These are phyloP conservation scores for Cokeromyces recurvatus DNA, from an alignment of 371 early-diverging fungal genomes.

Conservation along the genomic window DNA sequence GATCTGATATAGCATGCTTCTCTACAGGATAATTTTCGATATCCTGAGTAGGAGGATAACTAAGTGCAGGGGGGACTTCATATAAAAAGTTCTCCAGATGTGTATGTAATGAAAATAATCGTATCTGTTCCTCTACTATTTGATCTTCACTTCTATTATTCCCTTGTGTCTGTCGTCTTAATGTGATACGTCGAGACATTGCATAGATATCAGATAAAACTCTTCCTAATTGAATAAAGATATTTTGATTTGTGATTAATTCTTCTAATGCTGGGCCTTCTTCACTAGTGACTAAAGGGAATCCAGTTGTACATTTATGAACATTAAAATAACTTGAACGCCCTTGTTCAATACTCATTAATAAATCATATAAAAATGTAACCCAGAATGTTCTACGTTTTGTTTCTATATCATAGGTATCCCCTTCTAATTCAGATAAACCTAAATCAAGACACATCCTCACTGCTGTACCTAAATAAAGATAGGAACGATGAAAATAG, in stretches of 20 bases:
- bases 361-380: constrained; percentile 34
- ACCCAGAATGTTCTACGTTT: constrained; percentile 43
- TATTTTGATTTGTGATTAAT: constrained; percentile 32
- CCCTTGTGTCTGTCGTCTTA: constrained; percentile 28
- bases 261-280: constrained; percentile 38
- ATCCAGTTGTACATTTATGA: constrained; percentile 34
- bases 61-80: constrained; percentile 42
- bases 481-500: constrained; percentile 32
- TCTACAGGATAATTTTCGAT: constrained; percentile 34
- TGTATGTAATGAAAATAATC: constrained; percentile 37
- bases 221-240: constrained; percentile 32
- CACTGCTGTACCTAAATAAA: constrained; percentile 55
- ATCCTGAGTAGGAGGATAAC: constrained; percentile 35
- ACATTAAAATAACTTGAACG: constrained; percentile 25
- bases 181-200: constrained; percentile 20
- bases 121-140: constrained; percentile 35
- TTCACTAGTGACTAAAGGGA: constrained; percentile 33
- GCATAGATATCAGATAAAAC: constrained; percentile 34
- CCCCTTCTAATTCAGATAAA: constrained; percentile 33
- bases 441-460: constrained; percentile 75
- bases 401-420: constrained; percentile 26
- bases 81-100: constrained; percentile 43
- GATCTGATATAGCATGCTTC: constrained; percentile 35
- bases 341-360: constrained; percentile 44
- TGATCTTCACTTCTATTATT: constrained; percentile 19